These are phyloP conservation scores for Populus tremula DNA, from an alignment of 345 rosid genomes.

Conservation along the genomic window DNA sequence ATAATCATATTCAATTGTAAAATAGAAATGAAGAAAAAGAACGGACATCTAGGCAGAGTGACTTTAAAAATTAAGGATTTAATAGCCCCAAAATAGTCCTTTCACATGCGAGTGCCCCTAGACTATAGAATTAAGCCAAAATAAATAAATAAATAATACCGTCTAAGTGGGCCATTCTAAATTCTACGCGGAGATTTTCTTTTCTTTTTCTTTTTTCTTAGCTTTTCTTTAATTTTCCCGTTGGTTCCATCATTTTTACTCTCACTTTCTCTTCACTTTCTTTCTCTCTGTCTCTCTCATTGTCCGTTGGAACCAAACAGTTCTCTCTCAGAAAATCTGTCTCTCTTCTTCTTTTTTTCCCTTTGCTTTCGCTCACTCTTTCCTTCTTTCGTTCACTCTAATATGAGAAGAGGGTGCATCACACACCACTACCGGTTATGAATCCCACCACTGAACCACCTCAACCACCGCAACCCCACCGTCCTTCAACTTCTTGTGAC, in stretches of 20 bases:
- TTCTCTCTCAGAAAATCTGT: neutral
- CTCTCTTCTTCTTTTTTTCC: neutral
- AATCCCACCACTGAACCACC: constrained; percentile 73
- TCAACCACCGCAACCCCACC: constrained; percentile 79
- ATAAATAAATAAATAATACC: neutral
- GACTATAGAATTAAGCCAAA: constrained; percentile 4
- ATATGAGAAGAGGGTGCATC: constrained; percentile 63
- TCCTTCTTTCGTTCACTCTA: constrained; percentile 9
- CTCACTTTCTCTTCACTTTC: constrained; percentile 6
- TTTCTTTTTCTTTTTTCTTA: constrained; percentile 25
- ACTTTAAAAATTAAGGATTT: neutral
- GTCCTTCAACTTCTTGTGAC: constrained; percentile 79
- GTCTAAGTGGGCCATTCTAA: constrained; percentile 18
- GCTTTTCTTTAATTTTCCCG: constrained; percentile 11
- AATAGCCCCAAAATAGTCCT: constrained; percentile 22
- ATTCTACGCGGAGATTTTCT: constrained; percentile 23
- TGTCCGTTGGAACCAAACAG: constrained; percentile 82
- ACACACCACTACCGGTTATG: constrained; percentile 62
- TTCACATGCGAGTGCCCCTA: constrained; percentile 31
- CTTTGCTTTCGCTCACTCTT: neutral
- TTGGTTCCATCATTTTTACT: constrained; percentile 17
- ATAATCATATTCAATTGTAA: neutral
- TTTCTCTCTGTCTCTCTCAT: constrained; percentile 23
- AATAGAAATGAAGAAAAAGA: neutral
- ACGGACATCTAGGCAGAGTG: neutral